These are phyloP conservation scores for Cyberlindnera mycetangii DNA, from an alignment of 805 yeast species.

Conservation along the genomic window DNA sequence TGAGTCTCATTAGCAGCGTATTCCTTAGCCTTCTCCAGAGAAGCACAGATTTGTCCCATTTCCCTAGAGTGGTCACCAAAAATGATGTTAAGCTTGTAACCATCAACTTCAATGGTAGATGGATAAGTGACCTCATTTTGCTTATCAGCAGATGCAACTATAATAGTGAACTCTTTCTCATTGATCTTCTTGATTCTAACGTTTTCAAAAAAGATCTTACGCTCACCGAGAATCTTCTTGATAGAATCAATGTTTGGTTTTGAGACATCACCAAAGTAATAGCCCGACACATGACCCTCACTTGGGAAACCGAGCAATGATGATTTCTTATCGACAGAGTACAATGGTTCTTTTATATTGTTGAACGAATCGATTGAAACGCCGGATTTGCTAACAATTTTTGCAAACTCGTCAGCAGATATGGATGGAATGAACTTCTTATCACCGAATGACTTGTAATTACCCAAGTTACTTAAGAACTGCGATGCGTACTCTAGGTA, in stretches of 20 bases:
- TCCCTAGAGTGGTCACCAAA: conserved; percentile 80
- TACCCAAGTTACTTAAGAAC: conserved; percentile 71
- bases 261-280: conserved; percentile 58
- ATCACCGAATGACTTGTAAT: conserved; percentile 86
- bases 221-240: conserved; percentile 60
- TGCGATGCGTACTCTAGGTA: conserved; percentile 77
- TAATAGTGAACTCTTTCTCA: conserved; percentile 49
- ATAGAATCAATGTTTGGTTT: conserved; percentile 63
- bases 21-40: conserved; percentile 53
- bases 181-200: conserved; percentile 63
- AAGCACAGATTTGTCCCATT: conserved; percentile 54
- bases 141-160: conserved; percentile 64
- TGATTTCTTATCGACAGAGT: conserved; percentile 42
- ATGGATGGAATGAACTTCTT: conserved; percentile 77
- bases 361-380: conserved; percentile 32
- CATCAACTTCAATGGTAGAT: conserved; percentile 37
- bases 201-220: conserved; percentile 73
- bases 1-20: conserved; percentile 75
- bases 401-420: conserved; percentile 43
- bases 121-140: conserved; percentile 56
- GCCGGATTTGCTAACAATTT: conserved; percentile 42
- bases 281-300: conserved; percentile 70
- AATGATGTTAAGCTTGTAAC: conserved; percentile 44
- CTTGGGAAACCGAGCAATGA: conserved; percentile 75
- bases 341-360: conserved; percentile 47